Base-by-base conservation (phyloP, 73 alveolate species). In the Blepharisma japonicum region DNA sequence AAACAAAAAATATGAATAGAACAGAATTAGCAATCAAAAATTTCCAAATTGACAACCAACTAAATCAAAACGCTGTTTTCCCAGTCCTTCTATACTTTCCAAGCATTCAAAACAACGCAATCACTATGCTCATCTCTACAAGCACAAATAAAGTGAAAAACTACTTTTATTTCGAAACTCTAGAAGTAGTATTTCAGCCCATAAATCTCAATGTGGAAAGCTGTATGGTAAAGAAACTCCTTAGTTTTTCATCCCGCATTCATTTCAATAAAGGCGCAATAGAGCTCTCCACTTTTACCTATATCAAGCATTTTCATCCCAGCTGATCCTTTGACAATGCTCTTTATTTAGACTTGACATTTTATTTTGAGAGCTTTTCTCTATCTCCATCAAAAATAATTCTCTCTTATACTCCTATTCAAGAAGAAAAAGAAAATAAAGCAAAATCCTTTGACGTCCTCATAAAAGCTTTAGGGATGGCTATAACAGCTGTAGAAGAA, bases 401-500 rank as follows among this genome's bases (percentile, higher is more conserved):
- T 14, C 39, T 70, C 14, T 45, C 80, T 25, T 70, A 14, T n/a
- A 45, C 27, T 4, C 80, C 66, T 70, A 7, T 70, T 14, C 14
- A 61, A 70, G 68, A 70, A 47, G 80, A 47, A 70, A 47, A 45
- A 8, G 50, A 61, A 55, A n/a, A 18, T 11, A 81, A 48, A 7
- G 14, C 51, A 54, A 21, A 74, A 8, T 51, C 79, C 55, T 51
- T 46, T 11, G 21, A 27, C 4, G 21, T 8, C 45, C 81, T 84
- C 23, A 81, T 88, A n/a, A 68, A 84, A 66, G 55, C 87, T 21
- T 54, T 92, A 50, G 98, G 95, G 14, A 74, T 87, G 45, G 92
- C 95, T 8, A 79, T 92, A 0, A 81, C 88, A 6, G 91, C 87
- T 49, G 81, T 92, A 6, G 98, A 92, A 7, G 70, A 81, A n/a